Base-by-base conservation (phyloP, 352 stramenopile genomes). In the Albugo laibachii region DNA sequence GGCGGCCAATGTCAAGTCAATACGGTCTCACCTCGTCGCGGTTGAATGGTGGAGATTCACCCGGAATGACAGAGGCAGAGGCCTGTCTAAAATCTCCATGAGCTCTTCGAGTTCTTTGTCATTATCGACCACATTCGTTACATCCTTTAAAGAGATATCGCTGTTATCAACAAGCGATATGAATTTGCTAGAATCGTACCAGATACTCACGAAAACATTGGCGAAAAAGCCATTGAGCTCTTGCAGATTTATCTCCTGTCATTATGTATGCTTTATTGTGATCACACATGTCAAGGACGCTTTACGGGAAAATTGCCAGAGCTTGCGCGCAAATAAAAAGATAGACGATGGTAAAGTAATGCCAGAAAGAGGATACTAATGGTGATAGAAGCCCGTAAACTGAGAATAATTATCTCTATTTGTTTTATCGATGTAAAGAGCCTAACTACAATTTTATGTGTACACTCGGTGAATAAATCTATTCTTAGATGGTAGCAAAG, bases 201-300 rank as follows among this genome's bases (percentile, higher is more conserved):
- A 77, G 59, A 48, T 77, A 91, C 57, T 91, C 77, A 55, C 69
- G 71, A 62, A 91, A 87, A 54, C 71, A 84, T 50, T 80, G 65
- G 58, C 87, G 86, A 67, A 71, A 87, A 37, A 82, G 59, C 49
- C 76, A 74, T 13, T 85, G 58, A 16, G 71, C 59, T 36, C 69
- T 57, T 55, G 77, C 81, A 21, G 63, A 21, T 46, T 57, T 61
- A 49, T 41, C 35, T 14, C 52, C 45, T 0, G 19, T 49, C 24
- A 48, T 24, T 43, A 3, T 10, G 8, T 43, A 24, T 43, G 38
- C 3, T 43, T 10, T 43, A 24, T 43, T 43, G 38, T 43, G 16
- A 24, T 3, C 16, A 43, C 19, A 24, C 19, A 19, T 43, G 8
- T 19, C 8, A 19, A 43, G 38, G 16, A 14, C 36, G n/a, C 14